A percentile compares a stretch with the other conserved stretches of the same genome.
Evolutionary conservation across 169 alveolate genomes (phyloP).

Genomic region (Eimeria tenella): DNA sequence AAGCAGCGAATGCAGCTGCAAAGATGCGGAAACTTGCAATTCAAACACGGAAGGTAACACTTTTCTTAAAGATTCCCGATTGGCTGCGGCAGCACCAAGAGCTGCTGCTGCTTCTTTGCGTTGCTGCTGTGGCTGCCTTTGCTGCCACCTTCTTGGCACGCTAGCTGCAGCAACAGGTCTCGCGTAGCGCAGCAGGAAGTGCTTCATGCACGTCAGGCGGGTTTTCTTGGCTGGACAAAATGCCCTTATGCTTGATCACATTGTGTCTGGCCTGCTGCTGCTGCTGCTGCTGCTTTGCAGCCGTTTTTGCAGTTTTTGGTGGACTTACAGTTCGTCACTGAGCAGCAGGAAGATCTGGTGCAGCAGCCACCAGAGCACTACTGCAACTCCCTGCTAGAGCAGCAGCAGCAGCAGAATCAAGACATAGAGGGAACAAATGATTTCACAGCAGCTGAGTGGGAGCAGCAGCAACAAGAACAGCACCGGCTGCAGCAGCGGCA

Average conservation of each 20-base stretch:
- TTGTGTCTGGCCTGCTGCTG: neutral
- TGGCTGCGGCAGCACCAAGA: neutral
- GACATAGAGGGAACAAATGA: neutral
- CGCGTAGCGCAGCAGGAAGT: neutral
- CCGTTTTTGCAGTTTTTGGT: conserved; percentile 32
- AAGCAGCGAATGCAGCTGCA: neutral
- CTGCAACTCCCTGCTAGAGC: conserved; percentile 13
- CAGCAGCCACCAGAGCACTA: conserved; percentile 25
- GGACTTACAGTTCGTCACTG: conserved; percentile 5
- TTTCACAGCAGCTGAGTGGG: neutral
- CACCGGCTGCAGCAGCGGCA: neutral
- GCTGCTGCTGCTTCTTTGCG: conserved; percentile 9
- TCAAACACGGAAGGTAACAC: neutral
- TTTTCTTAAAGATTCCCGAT: neutral
- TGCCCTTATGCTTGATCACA: neutral
- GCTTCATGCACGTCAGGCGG: neutral
- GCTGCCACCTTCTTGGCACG: neutral
- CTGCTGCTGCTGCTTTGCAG: conserved; percentile 41
- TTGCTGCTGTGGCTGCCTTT: neutral
- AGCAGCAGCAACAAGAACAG: neutral
- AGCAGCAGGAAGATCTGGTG: conserved; percentile 18
- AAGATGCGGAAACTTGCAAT: neutral
- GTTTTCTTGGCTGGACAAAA: neutral
- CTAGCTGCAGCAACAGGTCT: neutral
- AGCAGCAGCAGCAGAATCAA: neutral